Evolutionary conservation across 129 eudicot species (phyloP).

Genomic region (carrot (Daucus carota)): DNA sequence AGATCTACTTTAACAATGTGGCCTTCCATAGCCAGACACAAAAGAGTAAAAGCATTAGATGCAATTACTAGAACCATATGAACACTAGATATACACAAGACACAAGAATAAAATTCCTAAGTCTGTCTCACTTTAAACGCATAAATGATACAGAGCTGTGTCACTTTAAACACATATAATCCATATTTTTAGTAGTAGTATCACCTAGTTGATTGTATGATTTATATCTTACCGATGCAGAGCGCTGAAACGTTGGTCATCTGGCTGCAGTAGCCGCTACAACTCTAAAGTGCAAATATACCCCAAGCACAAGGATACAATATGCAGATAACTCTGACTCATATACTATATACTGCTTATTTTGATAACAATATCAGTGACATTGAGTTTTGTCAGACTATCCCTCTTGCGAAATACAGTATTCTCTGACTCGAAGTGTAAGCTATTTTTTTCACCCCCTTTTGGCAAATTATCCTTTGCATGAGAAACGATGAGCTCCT

Average conservation of each 20-base stretch:
- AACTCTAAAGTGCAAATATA: not conserved
- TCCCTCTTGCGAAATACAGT: too few species aligned
- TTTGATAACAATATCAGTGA: too few species aligned
- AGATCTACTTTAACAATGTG: not conserved
- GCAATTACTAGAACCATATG: not conserved
- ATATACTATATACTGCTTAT: too few species aligned
- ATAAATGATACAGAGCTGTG: not conserved
- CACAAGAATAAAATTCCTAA: not conserved
- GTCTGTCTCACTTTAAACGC: not conserved
- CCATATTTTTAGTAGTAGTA: not conserved
- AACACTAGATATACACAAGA: not conserved
- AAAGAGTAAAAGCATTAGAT: not conserved
- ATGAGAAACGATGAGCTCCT: not conserved
- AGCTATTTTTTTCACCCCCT: not conserved
- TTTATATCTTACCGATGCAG: not conserved
- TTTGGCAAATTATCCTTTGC: not conserved
- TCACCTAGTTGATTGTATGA: not conserved
- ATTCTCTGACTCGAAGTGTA: not conserved
- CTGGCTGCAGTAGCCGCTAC: not conserved
- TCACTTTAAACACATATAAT: not conserved
- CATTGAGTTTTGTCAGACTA: too few species aligned
- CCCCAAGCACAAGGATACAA: not conserved
- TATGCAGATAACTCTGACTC: not conserved
- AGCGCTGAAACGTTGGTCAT: not conserved
- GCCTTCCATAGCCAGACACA: not conserved